Evolutionary conservation across 2,329 filamentous ascomycete genomes (phyloP).

Genomic region (Pseudopithomyces maydicus): DNA sequence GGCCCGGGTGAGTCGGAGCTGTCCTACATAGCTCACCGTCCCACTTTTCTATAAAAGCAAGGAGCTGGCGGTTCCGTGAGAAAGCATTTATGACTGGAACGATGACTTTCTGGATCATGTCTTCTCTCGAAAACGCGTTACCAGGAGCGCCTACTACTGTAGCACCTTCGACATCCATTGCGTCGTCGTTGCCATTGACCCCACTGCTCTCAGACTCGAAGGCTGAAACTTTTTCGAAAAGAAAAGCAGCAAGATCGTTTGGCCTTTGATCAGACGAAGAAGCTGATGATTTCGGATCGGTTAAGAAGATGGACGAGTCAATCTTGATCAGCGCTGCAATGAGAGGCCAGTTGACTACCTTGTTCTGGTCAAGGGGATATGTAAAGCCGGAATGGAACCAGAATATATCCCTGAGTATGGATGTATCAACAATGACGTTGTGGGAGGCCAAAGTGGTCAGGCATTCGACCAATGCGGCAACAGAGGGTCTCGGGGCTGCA

Average conservation of each 20-base stretch:
- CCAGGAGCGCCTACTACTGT: not conserved
- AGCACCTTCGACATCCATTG: constrained; percentile 12
- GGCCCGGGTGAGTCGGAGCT: constrained; percentile 21
- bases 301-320: constrained; percentile 39
- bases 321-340: constrained; percentile 39
- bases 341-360: constrained; percentile 34
- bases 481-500: constrained; percentile 20
- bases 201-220: constrained; percentile 18
- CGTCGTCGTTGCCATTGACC: constrained; percentile 8
- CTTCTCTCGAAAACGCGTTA: not conserved
- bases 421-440: constrained; percentile 30
- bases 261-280: constrained; percentile 19
- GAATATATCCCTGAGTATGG: constrained; percentile 36
- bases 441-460: constrained; percentile 30
- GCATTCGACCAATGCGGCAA: constrained; percentile 30
- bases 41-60: constrained; percentile 43
- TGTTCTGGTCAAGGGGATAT: constrained; percentile 24
- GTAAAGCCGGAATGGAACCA: constrained; percentile 43
- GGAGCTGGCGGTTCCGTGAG: constrained; percentile 38
- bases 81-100: constrained; percentile 41
- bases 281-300: constrained; percentile 21
- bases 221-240: constrained; percentile 37
- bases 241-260: constrained; percentile 29
- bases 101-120: constrained; percentile 23
- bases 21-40: constrained; percentile 34